Evolutionary conservation across 345 rosid species (phyloP).

Genomic region (Euphorbia tirucalli): DNA sequence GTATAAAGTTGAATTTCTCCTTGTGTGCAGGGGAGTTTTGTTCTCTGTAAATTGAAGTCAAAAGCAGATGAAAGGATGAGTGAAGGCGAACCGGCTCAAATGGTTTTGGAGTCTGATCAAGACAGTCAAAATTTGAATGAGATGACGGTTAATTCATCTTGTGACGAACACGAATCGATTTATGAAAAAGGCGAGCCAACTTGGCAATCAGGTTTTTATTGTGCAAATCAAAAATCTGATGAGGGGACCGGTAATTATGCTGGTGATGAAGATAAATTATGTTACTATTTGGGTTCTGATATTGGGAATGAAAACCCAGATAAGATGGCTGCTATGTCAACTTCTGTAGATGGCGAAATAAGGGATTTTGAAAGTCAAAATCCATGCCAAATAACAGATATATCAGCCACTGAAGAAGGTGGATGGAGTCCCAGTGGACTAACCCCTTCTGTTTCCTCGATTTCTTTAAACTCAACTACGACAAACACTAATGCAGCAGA

Average conservation of each 20-base stretch:
- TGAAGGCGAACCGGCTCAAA: not conserved
- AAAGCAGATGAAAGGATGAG: constrained; percentile 7
- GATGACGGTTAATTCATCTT: too few species aligned
- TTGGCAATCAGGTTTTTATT: not conserved
- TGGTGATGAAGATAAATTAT: not conserved
- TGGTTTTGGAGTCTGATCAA: too few species aligned
- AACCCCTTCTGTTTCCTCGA: not conserved
- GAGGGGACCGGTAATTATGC: not conserved
- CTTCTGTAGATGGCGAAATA: not conserved
- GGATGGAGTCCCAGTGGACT: not conserved
- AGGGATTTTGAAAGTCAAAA: constrained; percentile 9
- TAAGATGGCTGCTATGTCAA: constrained; percentile 6
- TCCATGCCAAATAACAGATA: not conserved
- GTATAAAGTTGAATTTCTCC: not conserved
- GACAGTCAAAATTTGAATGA: too few species aligned
- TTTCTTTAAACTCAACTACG: not conserved
- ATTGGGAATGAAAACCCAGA: not conserved
- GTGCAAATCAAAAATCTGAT: not conserved
- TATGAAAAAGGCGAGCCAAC: not conserved
- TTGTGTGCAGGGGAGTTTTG: constrained; percentile 22
- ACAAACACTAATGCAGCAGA: not conserved
- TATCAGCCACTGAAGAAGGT: not conserved
- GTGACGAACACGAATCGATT: too few species aligned
- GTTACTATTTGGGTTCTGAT: not conserved
- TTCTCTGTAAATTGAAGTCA: constrained; percentile 33